Percentiles rank a stretch among this genome's conserved stretches.
These are phyloP conservation scores for Uronychia binucleata DNA, from an alignment of 73 alveolate genomes.

Conservation along the genomic window DNA sequence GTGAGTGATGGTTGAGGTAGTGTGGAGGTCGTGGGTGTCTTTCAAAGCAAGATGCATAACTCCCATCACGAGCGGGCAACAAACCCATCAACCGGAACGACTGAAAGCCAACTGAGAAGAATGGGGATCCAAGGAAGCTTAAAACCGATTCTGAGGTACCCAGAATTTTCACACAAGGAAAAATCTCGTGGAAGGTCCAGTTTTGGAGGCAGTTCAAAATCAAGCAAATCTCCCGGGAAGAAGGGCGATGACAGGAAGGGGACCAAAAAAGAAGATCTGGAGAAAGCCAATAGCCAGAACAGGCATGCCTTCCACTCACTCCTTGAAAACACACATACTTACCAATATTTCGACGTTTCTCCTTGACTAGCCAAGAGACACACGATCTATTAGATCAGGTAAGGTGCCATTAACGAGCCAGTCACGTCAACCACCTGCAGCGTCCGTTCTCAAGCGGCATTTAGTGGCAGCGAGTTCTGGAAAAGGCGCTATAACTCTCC, in stretches of 20 bases:
- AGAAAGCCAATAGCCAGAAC: background rate
- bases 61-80: no score
- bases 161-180: no score
- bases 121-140: no score
- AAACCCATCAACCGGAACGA: no score
- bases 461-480: slow-evolving; percentile 36
- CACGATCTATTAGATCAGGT: slow-evolving; percentile 30
- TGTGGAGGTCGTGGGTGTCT: no score
- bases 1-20: no score
- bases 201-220: no score
- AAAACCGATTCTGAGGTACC: no score
- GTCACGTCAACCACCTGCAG: background rate
- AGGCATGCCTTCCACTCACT: background rate
- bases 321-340: background rate
- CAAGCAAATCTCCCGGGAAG: background rate
- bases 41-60: no score
- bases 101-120: no score
- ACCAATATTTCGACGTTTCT: slow-evolving; percentile 31
- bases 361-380: slow-evolving; percentile 13
- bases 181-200: no score
- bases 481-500: background rate
- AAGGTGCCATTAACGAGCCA: background rate
- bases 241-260: background rate
- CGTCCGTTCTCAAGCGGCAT: slow-evolving; percentile 22
- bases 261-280: background rate